Conservation (phyloP, 768 basidiomycete species). For the Russula brevipes region DNA sequence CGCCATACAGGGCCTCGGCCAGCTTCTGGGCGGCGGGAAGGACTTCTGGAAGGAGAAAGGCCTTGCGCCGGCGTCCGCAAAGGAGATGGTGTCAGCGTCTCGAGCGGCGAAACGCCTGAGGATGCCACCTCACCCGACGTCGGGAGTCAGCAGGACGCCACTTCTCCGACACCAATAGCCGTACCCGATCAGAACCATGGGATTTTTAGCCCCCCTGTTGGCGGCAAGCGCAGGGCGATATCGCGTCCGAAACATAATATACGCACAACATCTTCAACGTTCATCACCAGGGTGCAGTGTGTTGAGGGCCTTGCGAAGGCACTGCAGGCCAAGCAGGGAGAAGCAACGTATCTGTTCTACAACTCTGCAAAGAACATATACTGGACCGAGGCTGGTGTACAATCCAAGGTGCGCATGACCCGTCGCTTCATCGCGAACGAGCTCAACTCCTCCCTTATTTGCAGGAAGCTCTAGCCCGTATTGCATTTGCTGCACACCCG, state of each 20-base stretch:
- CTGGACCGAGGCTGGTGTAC: slow-evolving; percentile 83
- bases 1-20: slow-evolving; percentile 57
- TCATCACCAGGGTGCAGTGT: slow-evolving; percentile 82
- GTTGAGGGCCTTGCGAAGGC: slow-evolving; percentile 69
- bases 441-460: not conserved
- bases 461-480: slow-evolving; percentile 80
- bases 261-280: slow-evolving; percentile 85
- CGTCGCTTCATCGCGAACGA: not conserved
- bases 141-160: slow-evolving; percentile 28
- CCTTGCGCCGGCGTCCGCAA: slow-evolving; percentile 18
- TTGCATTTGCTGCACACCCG: slow-evolving; percentile 81
- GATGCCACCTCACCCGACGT: slow-evolving; percentile 42
- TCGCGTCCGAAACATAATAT: slow-evolving; percentile 87
- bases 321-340: slow-evolving; percentile 76
- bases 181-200: slow-evolving; percentile 43
- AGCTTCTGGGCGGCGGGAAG: slow-evolving; percentile 62
- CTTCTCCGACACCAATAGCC: slow-evolving; percentile 38
- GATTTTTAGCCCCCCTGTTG: slow-evolving; percentile 47
- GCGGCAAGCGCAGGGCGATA: slow-evolving; percentile 57
- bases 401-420: slow-evolving; percentile 59
- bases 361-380: slow-evolving; percentile 79
- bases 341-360: slow-evolving; percentile 81
- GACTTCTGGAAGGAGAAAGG: slow-evolving; percentile 56
- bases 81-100: slow-evolving; percentile 63
- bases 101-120: slow-evolving; percentile 77